Evolutionary conservation across 202 grass and related monocot genomes (phyloP).

Genomic region (Hordeum pubiflorum): DNA sequence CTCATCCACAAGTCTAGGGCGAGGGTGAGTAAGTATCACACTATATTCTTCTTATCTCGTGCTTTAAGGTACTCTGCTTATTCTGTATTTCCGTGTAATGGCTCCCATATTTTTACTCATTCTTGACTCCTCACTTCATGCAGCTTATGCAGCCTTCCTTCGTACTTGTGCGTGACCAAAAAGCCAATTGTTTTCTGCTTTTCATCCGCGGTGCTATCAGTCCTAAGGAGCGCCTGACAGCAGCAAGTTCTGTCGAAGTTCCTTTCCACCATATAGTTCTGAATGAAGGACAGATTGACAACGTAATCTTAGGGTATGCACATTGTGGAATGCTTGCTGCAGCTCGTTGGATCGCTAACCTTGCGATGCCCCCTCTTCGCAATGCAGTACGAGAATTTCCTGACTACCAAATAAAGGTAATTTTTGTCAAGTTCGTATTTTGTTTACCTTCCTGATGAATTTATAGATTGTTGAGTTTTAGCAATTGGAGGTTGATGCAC

Average conservation of each 20-base stretch:
- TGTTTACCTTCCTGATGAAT: not conserved
- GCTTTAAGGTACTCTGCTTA: not conserved
- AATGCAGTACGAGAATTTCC: constrained; percentile 45
- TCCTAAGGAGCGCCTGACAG: constrained; percentile 71
- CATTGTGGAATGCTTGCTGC: constrained; percentile 87
- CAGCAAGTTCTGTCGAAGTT: constrained; percentile 63
- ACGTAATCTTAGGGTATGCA: constrained; percentile 69
- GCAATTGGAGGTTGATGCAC: not conserved
- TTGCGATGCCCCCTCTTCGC: constrained; percentile 44
- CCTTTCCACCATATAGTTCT: constrained; percentile 86
- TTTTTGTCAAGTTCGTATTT: not conserved
- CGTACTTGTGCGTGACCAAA: constrained; percentile 53
- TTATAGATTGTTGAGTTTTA: not conserved
- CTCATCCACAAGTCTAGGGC: constrained; percentile 63
- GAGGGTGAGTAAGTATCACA: constrained; percentile 70
- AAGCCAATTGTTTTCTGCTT: constrained; percentile 69
- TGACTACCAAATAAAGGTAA: constrained; percentile 82
- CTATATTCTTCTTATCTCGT: constrained; percentile 1
- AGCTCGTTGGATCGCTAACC: constrained; percentile 76
- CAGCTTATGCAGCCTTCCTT: constrained; percentile 94
- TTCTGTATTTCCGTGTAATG: not conserved
- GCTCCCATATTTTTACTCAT: not conserved
- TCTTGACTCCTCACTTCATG: constrained; percentile 21
- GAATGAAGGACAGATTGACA: constrained; percentile 52
- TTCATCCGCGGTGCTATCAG: constrained; percentile 88